Evolutionary conservation across 768 basidiomycete species (phyloP).

Genomic region (Hemileccinum impolitum): DNA sequence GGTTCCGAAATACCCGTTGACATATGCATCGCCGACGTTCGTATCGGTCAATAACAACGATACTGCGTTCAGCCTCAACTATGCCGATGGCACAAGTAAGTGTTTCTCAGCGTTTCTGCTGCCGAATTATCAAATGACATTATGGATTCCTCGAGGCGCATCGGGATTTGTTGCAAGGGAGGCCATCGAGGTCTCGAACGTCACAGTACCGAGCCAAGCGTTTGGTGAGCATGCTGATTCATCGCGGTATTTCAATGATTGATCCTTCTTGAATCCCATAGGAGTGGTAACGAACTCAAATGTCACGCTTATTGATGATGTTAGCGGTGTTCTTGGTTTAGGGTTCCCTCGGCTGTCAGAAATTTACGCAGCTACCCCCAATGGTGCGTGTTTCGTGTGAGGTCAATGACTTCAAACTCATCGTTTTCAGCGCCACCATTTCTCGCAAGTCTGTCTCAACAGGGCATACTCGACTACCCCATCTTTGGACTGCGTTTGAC

Average conservation of each 20-base stretch:
- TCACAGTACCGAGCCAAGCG: constrained; percentile 58
- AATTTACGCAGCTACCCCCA: constrained; percentile 43
- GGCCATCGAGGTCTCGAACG: constrained; percentile 53
- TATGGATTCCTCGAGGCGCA: constrained; percentile 41
- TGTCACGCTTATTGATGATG: constrained; percentile 56
- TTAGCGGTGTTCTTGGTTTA: constrained; percentile 72
- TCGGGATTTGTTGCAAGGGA: constrained; percentile 73
- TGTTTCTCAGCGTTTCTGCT: constrained; percentile 4
- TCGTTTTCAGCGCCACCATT: constrained; percentile 58
- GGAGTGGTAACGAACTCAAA: constrained; percentile 62
- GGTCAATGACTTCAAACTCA: not conserved
- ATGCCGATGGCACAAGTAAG: constrained; percentile 69
- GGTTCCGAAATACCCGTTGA: constrained; percentile 69
- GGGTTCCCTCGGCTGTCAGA: constrained; percentile 73
- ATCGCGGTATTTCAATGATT: not conserved
- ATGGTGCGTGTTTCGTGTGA: constrained; percentile 41
- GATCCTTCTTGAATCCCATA: constrained; percentile 23
- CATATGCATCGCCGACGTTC: constrained; percentile 65
- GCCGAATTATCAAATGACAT: not conserved
- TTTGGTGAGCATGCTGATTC: constrained; percentile 50
- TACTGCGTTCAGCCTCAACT: constrained; percentile 57
- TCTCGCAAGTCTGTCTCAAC: constrained; percentile 56
- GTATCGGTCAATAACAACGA: constrained; percentile 55
- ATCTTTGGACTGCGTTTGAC: constrained; percentile 71
- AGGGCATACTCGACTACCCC: constrained; percentile 68